These are phyloP conservation scores for Paramecium primaurelia DNA, from an alignment of 73 alveolate genomes.

Conservation along the genomic window DNA sequence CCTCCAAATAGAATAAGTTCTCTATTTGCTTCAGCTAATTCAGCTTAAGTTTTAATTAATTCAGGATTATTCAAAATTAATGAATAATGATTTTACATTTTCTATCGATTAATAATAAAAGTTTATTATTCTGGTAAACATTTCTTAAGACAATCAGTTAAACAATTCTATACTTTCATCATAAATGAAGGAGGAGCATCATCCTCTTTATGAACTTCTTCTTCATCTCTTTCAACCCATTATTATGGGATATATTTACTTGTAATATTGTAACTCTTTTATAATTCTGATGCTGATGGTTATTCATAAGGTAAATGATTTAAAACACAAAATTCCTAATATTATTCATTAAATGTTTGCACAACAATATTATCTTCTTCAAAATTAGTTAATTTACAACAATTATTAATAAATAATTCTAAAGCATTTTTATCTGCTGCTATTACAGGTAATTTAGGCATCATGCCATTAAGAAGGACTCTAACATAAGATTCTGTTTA, in stretches of 20 bases:
- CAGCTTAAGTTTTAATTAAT: slow-evolving; percentile 29
- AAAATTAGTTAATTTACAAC: slow-evolving; percentile 54
- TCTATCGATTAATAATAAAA: slow-evolving; percentile 3
- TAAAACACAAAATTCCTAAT: slow-evolving; percentile 54
- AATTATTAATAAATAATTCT: slow-evolving; percentile 33
- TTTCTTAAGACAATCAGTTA: not conserved
- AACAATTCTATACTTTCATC: not conserved
- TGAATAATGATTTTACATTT: slow-evolving; percentile 37
- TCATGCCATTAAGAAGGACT: slow-evolving; percentile 26
- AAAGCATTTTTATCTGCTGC: slow-evolving; percentile 12
- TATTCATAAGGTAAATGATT: slow-evolving; percentile 22
- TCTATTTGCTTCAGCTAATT: slow-evolving; percentile 50
- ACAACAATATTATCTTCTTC: slow-evolving; percentile 52
- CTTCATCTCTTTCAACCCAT: slow-evolving; percentile 67
- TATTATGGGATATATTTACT: slow-evolving; percentile 49
- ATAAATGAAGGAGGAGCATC: slow-evolving; percentile 1
- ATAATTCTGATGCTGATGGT: slow-evolving; percentile 47
- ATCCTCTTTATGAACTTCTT: not conserved
- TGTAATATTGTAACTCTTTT: slow-evolving; percentile 22
- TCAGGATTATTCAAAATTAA: slow-evolving; percentile 32
- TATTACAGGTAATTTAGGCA: slow-evolving; percentile 38
- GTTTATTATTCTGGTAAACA: slow-evolving; percentile 32
- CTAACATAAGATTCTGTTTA: slow-evolving; percentile 48
- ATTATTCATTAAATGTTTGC: not conserved
- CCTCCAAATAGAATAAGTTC: slow-evolving; percentile 49